Evolutionary conservation across 495 filamentous ascomycete genomes (phyloP).

Genomic region (Sporormia fimetaria): DNA sequence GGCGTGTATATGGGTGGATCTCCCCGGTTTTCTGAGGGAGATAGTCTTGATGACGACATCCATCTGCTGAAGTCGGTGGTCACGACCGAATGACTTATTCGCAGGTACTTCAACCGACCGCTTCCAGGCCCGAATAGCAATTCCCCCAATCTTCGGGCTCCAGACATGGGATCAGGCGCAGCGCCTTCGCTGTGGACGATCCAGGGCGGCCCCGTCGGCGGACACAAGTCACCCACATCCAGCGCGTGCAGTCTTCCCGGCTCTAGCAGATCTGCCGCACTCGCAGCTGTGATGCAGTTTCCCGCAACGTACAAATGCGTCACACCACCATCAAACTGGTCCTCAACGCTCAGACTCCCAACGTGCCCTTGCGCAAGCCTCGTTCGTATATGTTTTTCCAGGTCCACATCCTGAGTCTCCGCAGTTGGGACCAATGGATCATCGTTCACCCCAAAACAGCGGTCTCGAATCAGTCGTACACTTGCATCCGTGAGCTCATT

Average conservation of each 20-base stretch:
- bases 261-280: conserved; percentile 42
- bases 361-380: conserved; percentile 41
- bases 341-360: conserved; percentile 43
- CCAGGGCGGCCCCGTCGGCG: too few relatives aligned
- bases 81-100: conserved; percentile 46
- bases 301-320: conserved; percentile 48
- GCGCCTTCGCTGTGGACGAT: conserved; percentile 1
- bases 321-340: conserved; percentile 42
- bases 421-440: too few relatives aligned
- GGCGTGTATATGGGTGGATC: conserved; percentile 15
- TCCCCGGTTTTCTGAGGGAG: conserved; percentile 16
- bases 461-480: conserved; percentile 40
- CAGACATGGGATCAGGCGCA: background rate
- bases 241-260: conserved; percentile 42
- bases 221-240: too few relatives aligned
- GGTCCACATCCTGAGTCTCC: conserved; percentile 22
- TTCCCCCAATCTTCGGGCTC: conserved; percentile 17
- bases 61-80: conserved; percentile 41
- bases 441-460: too few relatives aligned
- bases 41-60: conserved; percentile 29
- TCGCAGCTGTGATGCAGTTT: conserved; percentile 37
- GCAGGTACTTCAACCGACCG: conserved; percentile 44
- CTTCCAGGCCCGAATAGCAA: conserved; percentile 42
- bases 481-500: conserved; percentile 49
- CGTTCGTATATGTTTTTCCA: conserved; percentile 42